phyloP scores from a whole-genome alignment of 495 filamentous ascomycete genomes.

The Neurospora intermedia region DNA sequence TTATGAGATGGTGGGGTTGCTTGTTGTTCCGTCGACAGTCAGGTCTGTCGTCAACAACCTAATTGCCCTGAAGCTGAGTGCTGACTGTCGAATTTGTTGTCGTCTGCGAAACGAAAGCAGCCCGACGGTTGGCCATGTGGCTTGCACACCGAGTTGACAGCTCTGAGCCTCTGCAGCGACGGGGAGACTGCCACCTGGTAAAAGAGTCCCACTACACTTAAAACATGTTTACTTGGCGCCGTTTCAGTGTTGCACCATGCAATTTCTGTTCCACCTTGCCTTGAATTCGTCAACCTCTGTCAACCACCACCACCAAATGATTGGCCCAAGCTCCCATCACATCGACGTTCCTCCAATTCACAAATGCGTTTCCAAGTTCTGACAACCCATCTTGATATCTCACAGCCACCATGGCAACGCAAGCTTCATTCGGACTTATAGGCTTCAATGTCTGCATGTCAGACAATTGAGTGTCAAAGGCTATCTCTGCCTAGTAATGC shows the following conservation, averaged over 20 bases:
- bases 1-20: not conserved
- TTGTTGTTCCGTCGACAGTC: not conserved
- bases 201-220: not conserved
- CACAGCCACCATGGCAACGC: not conserved
- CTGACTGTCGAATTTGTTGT: not conserved
- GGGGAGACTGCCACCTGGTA: not conserved
- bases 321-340: not conserved
- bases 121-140: not conserved
- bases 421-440: not conserved
- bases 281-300: not conserved
- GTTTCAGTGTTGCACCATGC: not conserved
- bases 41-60: slow-evolving; percentile 6
- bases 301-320: not conserved
- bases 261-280: not conserved
- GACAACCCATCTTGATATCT: not conserved
- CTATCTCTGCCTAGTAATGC: not conserved
- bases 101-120: not conserved
- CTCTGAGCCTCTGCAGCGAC: not conserved
- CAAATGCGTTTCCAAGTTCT: not conserved
- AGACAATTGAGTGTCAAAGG: not conserved
- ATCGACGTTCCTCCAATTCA: not conserved
- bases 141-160: not conserved
- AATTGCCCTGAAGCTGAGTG: too few species aligned
- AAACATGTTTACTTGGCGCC: not conserved
- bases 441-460: not conserved